Base-by-base conservation (phyloP, 176 grass and related monocot genomes). In the Urochloa ruziziensis region DNA sequence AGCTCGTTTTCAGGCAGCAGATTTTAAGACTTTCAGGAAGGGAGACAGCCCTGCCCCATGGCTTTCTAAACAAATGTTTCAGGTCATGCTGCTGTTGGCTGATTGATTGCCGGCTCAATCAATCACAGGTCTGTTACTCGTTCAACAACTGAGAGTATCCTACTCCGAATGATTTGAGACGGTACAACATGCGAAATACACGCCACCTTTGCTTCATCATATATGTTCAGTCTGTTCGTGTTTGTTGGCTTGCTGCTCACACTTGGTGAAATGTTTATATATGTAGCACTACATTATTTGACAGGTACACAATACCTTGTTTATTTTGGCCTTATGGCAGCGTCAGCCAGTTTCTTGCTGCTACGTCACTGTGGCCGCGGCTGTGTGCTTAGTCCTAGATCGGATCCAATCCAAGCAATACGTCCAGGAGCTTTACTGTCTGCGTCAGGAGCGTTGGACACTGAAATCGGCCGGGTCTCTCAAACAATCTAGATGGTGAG, bases 1-100 rank as follows among this genome's bases (percentile, higher is more conserved):
- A 23, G 28, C 37, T 77, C 56, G 59, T 78, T 78, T 78, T 78
- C 75, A 78, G 37, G 17, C 56, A 43, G 36, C 36, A 61, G 54
- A 77, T 61, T 77, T n/a, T 77, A 28, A 61, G 35, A 43, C 61
- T 16, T 48, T 2, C 59, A 23, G 17, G 39, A 47, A 32, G 30
- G 17, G 59, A 64, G 40, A 18, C 58, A 79, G 17, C 25, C 76
- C 42, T 79, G 59, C 11, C 18, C 59, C 76, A 64, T n/a, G 3
- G 40, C 18, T 8, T 23, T 18, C 10, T 27, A 65, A 79, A 19
- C 60, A 78, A 79, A 21, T 44, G 10, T 32, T 34, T 34, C 40
- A 24, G 59, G 59, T 65, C 76, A 17, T 10, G 28, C 6, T 48
- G 27, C 29, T 79, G 59, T 17, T 65, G 60, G 47, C 16, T 56